Percentiles rank a stretch among this genome's conserved stretches.
These are phyloP conservation scores for Ilex asprella DNA, from an alignment of 257 asterid genomes.

Conservation along the genomic window DNA sequence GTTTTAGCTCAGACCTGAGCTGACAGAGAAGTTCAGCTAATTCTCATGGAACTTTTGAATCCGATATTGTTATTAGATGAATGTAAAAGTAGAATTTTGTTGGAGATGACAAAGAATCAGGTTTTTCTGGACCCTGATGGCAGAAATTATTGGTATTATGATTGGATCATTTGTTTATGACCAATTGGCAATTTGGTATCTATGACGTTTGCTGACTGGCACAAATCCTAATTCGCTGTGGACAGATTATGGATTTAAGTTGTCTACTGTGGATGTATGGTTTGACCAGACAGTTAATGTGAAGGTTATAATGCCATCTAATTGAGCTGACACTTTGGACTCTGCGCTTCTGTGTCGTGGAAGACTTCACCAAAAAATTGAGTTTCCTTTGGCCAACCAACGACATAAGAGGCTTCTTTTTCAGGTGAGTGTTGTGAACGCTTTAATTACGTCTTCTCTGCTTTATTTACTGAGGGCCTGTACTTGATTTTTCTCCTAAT, in stretches of 20 bases:
- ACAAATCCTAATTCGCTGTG: background rate
- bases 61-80: constrained; percentile 29
- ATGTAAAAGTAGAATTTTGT: background rate
- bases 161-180: too few relatives aligned
- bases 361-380: constrained; percentile 88
- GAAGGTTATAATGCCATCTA: constrained; percentile 87
- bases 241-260: background rate
- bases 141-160: background rate
- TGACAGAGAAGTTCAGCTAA: constrained; percentile 86
- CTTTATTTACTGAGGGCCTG: too few relatives aligned
- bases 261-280: constrained; percentile 55
- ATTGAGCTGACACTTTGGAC: constrained; percentile 84
- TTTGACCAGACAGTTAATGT: constrained; percentile 88
- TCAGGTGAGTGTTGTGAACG: constrained; percentile 38
- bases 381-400: constrained; percentile 84
- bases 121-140: background rate
- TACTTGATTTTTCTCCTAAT: too few relatives aligned
- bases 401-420: constrained; percentile 83
- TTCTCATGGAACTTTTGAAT: constrained; percentile 75
- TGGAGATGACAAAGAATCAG: background rate
- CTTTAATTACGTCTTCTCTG: background rate
- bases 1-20: constrained; percentile 94
- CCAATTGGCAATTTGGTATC: too few relatives aligned
- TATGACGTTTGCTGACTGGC: background rate
- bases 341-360: constrained; percentile 91